Conservation (phyloP, 2,329 filamentous ascomycete species). For the Colletotrichum filicis region DNA sequence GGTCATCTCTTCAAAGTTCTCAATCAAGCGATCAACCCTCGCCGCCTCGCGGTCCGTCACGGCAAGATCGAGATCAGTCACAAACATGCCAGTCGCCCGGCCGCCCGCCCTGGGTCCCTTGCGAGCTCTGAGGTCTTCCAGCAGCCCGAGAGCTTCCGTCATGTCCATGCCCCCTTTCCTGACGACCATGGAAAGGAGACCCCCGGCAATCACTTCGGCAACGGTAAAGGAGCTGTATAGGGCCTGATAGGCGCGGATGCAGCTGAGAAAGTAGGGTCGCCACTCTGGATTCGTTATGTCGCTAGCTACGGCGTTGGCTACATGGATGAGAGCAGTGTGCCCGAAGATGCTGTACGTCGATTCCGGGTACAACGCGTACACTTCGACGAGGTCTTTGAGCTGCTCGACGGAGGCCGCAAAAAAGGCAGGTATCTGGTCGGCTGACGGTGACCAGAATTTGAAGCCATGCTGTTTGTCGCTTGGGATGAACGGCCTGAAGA, state of each 20-base stretch:
- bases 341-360: slow-evolving; percentile 51
- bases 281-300: slow-evolving; percentile 42
- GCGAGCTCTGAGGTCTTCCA: slow-evolving; percentile 42
- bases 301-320: slow-evolving; percentile 49
- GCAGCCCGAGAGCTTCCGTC: slow-evolving; percentile 42
- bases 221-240: slow-evolving; percentile 49
- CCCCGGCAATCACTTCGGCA: slow-evolving; percentile 46
- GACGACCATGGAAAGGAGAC: slow-evolving; percentile 49
- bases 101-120: slow-evolving; percentile 40
- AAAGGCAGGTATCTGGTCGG: slow-evolving; percentile 32
- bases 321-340: slow-evolving; percentile 51
- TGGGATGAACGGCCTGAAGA: slow-evolving; percentile 29
- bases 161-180: slow-evolving; percentile 45
- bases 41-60: slow-evolving; percentile 46
- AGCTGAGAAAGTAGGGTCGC: slow-evolving; percentile 49
- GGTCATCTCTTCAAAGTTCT: slow-evolving; percentile 43
- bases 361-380: slow-evolving; percentile 46
- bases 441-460: slow-evolving; percentile 27
- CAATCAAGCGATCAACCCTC: slow-evolving; percentile 46
- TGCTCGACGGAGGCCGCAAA: slow-evolving; percentile 50
- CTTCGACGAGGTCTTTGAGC: slow-evolving; percentile 50
- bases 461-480: slow-evolving; percentile 24
- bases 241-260: slow-evolving; percentile 49
- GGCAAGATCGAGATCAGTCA: slow-evolving; percentile 48
- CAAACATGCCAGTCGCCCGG: slow-evolving; percentile 45